Conservation (phyloP, 1,139 yeast species). For the Geotrichum carabidarum region DNA sequence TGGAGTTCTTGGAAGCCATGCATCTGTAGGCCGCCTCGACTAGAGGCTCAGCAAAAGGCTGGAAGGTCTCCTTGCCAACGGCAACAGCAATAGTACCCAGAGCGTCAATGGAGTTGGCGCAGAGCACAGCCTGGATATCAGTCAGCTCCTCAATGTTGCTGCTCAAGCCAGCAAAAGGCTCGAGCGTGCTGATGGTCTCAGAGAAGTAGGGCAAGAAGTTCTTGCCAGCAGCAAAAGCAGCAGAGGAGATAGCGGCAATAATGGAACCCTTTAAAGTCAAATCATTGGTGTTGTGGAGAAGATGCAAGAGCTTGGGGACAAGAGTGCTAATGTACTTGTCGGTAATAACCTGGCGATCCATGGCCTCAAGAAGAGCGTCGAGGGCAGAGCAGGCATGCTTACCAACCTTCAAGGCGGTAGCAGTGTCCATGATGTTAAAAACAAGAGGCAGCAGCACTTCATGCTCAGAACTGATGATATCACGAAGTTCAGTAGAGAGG, state of each 20-base stretch:
- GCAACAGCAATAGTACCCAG: conserved; percentile 95
- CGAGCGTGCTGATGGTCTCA: conserved; percentile 71
- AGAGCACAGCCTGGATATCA: conserved; percentile 45
- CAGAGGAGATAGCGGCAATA: conserved; percentile 94
- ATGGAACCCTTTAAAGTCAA: conserved; percentile 77
- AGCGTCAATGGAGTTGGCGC: conserved; percentile 89
- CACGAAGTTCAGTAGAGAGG: conserved; percentile 80
- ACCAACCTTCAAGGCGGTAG: conserved; percentile 78
- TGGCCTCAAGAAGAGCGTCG: conserved; percentile 87
- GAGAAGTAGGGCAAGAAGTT: conserved; percentile 81
- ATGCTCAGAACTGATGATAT: conserved; percentile 75
- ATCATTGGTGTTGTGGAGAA: conserved; percentile 61
- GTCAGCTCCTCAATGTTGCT: conserved; percentile 31
- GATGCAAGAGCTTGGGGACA: conserved; percentile 80
- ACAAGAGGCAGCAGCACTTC: conserved; percentile 78
- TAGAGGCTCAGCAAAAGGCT: conserved; percentile 80
- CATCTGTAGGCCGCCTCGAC: conserved; percentile 84
- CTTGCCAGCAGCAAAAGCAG: conserved; percentile 92
- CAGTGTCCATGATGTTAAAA: conserved; percentile 78
- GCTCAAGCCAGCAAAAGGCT: conserved; percentile 65
- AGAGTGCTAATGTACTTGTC: conserved; percentile 77
- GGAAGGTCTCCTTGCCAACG: conserved; percentile 84
- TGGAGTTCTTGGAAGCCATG: conserved; percentile 68
- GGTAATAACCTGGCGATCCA: conserved; percentile 76
- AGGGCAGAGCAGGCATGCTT: conserved; percentile 87